Evolutionary conservation across 2,329 filamentous ascomycete species (phyloP).

Genomic region (Seiridium cupressi): DNA sequence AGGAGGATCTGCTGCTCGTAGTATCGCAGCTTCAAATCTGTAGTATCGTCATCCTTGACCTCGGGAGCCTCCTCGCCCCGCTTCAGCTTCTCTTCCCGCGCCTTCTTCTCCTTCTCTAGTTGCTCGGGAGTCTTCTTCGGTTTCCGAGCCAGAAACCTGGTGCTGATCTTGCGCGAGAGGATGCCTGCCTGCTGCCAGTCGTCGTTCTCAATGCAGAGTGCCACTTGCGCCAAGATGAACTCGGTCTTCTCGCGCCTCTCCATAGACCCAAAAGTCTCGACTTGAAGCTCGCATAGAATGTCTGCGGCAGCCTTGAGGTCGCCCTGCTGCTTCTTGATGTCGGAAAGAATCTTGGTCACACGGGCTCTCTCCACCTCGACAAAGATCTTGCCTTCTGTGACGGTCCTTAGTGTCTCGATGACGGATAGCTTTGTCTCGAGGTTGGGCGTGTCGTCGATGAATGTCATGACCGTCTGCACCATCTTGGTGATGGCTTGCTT

Average conservation of each 20-base stretch:
- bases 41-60: constrained; percentile 83
- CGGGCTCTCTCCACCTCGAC: constrained; percentile 97
- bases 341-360: constrained; percentile 89
- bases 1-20: constrained; percentile 97
- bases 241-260: constrained; percentile 96
- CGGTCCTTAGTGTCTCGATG: constrained; percentile 92
- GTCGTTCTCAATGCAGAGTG: constrained; percentile 88
- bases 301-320: constrained; percentile 88
- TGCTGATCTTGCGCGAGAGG: constrained; percentile 95
- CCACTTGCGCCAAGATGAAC: constrained; percentile 94
- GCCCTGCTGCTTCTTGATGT: constrained; percentile 96
- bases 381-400: constrained; percentile 99
- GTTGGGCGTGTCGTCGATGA: constrained; percentile 82
- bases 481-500: constrained; percentile 99
- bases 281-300: constrained; percentile 94
- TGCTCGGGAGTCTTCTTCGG: constrained; percentile 88
- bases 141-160: constrained; percentile 84
- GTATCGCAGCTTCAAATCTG: constrained; percentile 91
- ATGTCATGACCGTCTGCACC: constrained; percentile 94
- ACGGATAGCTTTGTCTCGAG: constrained; percentile 86
- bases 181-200: constrained; percentile 97
- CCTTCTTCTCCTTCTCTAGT: constrained; percentile 86
- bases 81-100: constrained; percentile 80
- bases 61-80: constrained; percentile 76
- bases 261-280: constrained; percentile 99